These are phyloP conservation scores for Fremontodendron californicum DNA, from an alignment of 345 rosid species.

Conservation along the genomic window DNA sequence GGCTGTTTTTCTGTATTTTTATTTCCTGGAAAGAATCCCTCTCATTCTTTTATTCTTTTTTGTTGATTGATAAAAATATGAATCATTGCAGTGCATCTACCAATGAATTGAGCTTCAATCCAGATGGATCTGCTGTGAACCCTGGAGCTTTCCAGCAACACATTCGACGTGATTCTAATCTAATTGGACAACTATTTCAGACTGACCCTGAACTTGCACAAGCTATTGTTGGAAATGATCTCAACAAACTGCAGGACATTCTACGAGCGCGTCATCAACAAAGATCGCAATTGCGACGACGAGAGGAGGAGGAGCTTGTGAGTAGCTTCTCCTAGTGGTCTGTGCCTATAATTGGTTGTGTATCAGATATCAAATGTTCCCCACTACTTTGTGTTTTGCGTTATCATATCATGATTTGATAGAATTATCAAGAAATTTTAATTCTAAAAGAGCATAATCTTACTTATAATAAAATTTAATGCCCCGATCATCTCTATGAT, in stretches of 20 bases:
- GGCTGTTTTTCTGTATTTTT: neutral
- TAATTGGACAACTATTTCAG: conserved; percentile 83
- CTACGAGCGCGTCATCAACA: conserved; percentile 67
- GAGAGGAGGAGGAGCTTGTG: conserved; percentile 77
- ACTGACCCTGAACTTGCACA: conserved; percentile 90
- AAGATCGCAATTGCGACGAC: conserved; percentile 59
- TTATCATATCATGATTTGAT: neutral
- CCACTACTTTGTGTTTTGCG: neutral
- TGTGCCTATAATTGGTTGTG: neutral
- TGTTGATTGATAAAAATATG: conserved; percentile 5
- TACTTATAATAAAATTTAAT: neutral
- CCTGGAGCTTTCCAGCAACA: conserved; percentile 91
- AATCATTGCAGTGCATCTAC: conserved; percentile 47
- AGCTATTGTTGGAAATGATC: conserved; percentile 78
- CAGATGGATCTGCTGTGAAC: conserved; percentile 89
- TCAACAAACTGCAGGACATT: conserved; percentile 68
- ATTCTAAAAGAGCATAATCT: neutral
- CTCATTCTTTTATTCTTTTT: neutral
- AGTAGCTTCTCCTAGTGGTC: conserved; percentile 30
- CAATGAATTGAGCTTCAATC: conserved; percentile 55
- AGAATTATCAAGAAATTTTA: neutral
- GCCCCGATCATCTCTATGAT: neutral
- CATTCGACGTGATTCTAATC: conserved; percentile 63
- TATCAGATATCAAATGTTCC: neutral
- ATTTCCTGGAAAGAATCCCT: neutral